Conservation (phyloP, 495 filamentous ascomycete genomes). For the Bryoglossum gracile region DNA sequence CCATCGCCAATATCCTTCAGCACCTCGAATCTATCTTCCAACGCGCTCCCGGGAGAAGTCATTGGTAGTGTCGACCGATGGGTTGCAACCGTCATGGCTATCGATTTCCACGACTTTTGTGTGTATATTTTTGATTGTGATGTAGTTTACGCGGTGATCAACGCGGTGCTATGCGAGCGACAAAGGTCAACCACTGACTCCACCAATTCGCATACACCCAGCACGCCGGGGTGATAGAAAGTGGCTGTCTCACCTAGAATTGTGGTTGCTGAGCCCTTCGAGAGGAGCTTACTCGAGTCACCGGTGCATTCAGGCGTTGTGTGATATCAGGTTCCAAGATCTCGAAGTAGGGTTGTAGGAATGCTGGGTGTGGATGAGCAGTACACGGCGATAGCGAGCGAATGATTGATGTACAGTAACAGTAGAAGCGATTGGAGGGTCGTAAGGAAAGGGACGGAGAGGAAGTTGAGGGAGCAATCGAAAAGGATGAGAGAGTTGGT, state of each 20-base stretch:
- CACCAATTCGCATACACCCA: constrained; percentile 4
- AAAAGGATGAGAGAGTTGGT: constrained; percentile 3
- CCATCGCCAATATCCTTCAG: constrained; percentile 98
- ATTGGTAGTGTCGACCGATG: constrained; percentile 40
- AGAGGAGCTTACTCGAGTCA: constrained; percentile 20
- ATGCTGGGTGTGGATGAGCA: constrained; percentile 4
- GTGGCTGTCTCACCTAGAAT: constrained; percentile 9
- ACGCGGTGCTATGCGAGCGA: constrained; percentile 12
- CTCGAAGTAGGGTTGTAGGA: no score
- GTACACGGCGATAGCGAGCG: constrained; percentile 6
- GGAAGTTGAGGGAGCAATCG: constrained; percentile 4
- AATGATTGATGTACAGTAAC: constrained; percentile 2
- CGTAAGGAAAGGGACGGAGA: neutral
- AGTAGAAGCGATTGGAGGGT: constrained; percentile 11
- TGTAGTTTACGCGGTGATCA: constrained; percentile 9
- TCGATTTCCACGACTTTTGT: neutral
- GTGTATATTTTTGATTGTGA: constrained; percentile 3
- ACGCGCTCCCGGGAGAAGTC: constrained; percentile 43
- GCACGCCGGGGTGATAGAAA: neutral
- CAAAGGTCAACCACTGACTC: constrained; percentile 6
- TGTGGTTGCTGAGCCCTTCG: constrained; percentile 19
- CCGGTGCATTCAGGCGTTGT: constrained; percentile 24
- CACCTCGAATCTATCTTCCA: constrained; percentile 90
- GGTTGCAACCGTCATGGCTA: constrained; percentile 60
- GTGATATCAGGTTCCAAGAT: no score